Evolutionary conservation across 164 flowering plant genomes (phyloP).

Genomic region (Kalanchoe fedtschenkoi): DNA sequence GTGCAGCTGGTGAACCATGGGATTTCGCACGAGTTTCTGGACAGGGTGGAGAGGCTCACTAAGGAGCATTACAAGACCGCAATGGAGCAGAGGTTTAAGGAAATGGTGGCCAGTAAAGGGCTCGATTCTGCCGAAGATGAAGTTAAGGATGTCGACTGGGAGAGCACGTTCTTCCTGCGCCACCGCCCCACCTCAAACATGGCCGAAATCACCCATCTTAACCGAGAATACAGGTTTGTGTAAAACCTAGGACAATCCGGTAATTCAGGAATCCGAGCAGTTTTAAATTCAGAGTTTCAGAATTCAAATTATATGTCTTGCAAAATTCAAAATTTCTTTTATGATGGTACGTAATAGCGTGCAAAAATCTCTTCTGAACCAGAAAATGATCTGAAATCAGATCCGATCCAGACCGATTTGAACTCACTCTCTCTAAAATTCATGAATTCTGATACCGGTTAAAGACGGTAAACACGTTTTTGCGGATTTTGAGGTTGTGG

Average conservation of each 20-base stretch:
- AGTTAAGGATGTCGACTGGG: conserved; percentile 66
- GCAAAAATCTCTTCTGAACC: too few species aligned
- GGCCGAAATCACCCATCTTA: conserved; percentile 61
- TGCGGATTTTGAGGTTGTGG: neutral
- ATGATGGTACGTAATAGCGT: too few species aligned
- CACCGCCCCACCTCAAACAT: conserved; percentile 79
- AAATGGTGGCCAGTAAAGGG: conserved; percentile 48
- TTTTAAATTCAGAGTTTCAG: too few species aligned
- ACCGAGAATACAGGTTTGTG: conserved; percentile 44
- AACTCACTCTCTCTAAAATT: too few species aligned
- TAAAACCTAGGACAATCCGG: neutral
- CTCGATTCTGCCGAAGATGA: conserved; percentile 45
- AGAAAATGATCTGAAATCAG: too few species aligned
- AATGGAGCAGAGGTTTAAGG: conserved; percentile 68
- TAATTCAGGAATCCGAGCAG: too few species aligned
- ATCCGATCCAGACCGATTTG: too few species aligned
- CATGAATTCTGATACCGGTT: too few species aligned
- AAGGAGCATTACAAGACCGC: conserved; percentile 68
- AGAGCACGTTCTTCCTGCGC: conserved; percentile 77
- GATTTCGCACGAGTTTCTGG: conserved; percentile 58
- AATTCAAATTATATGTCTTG: too few species aligned
- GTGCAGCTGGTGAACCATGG: conserved; percentile 74
- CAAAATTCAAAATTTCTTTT: too few species aligned
- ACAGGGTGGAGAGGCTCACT: conserved; percentile 67
- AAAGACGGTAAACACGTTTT: too few species aligned